Evolutionary conservation across 176 grass and related monocot genomes (phyloP).

Genomic region (Stipa capillata): DNA sequence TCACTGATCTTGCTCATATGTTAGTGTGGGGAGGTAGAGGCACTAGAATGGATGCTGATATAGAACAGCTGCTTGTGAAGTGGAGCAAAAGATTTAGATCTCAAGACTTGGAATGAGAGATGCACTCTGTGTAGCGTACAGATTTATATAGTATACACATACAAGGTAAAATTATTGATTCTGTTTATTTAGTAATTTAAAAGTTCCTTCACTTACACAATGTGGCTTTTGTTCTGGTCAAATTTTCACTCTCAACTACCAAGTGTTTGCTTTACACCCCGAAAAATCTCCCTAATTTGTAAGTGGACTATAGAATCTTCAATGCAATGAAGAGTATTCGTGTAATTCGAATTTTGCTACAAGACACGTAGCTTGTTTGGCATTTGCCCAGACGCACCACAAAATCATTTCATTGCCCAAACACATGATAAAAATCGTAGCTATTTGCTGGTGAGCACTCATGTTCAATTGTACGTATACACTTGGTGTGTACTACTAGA

Average conservation of each 20-base stretch:
- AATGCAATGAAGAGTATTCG: neutral
- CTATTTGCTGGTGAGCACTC: no score
- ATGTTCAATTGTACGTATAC: no score
- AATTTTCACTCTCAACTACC: neutral
- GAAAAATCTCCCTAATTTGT: neutral
- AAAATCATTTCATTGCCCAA: no score
- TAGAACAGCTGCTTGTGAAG: slow-evolving; percentile 66
- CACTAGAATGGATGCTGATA: slow-evolving; percentile 87
- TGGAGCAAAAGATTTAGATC: slow-evolving; percentile 71
- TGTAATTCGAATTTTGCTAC: no score
- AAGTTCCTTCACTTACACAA: neutral
- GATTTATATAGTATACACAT: neutral
- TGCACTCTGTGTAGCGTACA: neutral
- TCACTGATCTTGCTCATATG: slow-evolving; percentile 72
- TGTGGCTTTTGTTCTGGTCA: neutral
- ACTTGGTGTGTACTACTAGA: no score
- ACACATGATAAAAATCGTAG: no score
- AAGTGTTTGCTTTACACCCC: neutral
- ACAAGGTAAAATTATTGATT: neutral
- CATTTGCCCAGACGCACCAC: no score
- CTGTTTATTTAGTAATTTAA: neutral
- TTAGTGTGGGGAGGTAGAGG: slow-evolving; percentile 92
- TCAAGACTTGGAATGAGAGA: neutral
- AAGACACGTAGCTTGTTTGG: no score
- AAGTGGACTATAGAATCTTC: neutral